These are phyloP conservation scores for Dioszegia aurantiaca DNA, from an alignment of 768 basidiomycete species.

Conservation along the genomic window DNA sequence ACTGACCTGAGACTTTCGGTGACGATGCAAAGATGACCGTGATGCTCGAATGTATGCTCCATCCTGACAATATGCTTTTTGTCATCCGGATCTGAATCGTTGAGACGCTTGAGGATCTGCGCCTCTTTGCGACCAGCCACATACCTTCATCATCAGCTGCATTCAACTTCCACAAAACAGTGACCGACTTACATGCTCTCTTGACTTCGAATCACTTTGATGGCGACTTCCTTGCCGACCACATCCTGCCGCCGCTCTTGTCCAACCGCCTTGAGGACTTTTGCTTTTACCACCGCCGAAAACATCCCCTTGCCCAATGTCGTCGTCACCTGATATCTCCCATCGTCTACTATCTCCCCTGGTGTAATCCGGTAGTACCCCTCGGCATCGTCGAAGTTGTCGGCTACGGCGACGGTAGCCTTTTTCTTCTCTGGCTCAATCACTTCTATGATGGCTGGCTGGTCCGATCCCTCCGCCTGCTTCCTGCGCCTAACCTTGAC, in stretches of 20 bases:
- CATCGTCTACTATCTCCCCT: constrained; percentile 88
- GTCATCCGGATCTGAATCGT: constrained; percentile 88
- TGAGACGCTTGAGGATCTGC: constrained; percentile 80
- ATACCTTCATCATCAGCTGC: constrained; percentile 64
- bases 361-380: constrained; percentile 93
- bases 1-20: constrained; percentile 86
- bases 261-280: constrained; percentile 65
- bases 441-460: constrained; percentile 47
- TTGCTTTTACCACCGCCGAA: constrained; percentile 88
- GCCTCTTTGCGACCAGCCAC: constrained; percentile 91
- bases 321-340: constrained; percentile 89
- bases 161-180: background rate
- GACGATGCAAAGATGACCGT: constrained; percentile 92
- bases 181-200: constrained; percentile 83
- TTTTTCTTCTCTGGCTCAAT: constrained; percentile 17
- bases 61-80: constrained; percentile 94
- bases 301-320: constrained; percentile 99
- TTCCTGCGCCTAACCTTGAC: constrained; percentile 29
- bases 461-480: constrained; percentile 55
- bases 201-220: constrained; percentile 93
- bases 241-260: constrained; percentile 54
- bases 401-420: constrained; percentile 59
- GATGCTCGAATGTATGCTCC: constrained; percentile 91
- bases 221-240: constrained; percentile 77
- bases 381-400: constrained; percentile 88